Evolutionary conservation across 495 filamentous ascomycete species (phyloP), one percentile per base, ranked within the genome.

Genomic region (Neurospora africana): DNA sequence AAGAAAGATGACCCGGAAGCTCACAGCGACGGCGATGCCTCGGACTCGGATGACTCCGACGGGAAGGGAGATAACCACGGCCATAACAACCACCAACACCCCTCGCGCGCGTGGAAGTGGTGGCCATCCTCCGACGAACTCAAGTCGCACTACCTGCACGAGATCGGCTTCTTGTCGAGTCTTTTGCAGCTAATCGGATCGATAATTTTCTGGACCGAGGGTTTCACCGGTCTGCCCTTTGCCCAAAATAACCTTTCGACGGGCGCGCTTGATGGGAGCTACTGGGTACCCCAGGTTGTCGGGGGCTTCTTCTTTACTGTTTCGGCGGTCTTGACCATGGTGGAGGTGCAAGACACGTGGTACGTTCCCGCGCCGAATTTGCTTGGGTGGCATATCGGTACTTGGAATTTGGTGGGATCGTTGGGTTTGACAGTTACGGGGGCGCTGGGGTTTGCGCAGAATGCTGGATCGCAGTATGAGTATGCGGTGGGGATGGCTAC

Each of bases 391-490:
- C 83, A 84, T 44, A 79, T 84, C 69, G 83, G 82, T 0, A 75
- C 80, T 5, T 85, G 83, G 83, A 84, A 82, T 69, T 70, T 84
- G 19, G 73, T 83, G 4, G 82, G 91, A 0, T 87, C 89, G 0
- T 78, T 92, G 72, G 90, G 91, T 0, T 93, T 92, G 74, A 92
- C 89, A 38, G 79, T 91, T 1, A 90, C 87, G 76, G 89, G 91
- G 35, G 88, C 86, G 15, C 81, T 91, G 70, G 91, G 91, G 5
- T 88, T 86, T 44, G 78, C 23, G 17, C 69, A 43, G 23, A 68
- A 70, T 17, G 73, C 75, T 19, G 77, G 81, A 10, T 83, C 83
- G n/a, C 84, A 86, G 61, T 81, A 85, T 17, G 81, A 85, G 65
- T 91, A 90, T 74, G 85, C 91, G 73, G 79, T 85, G 9, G 81